Evolutionary conservation across 2,329 filamentous ascomycete species (phyloP).

Genomic region (Corynespora cassiicola): DNA sequence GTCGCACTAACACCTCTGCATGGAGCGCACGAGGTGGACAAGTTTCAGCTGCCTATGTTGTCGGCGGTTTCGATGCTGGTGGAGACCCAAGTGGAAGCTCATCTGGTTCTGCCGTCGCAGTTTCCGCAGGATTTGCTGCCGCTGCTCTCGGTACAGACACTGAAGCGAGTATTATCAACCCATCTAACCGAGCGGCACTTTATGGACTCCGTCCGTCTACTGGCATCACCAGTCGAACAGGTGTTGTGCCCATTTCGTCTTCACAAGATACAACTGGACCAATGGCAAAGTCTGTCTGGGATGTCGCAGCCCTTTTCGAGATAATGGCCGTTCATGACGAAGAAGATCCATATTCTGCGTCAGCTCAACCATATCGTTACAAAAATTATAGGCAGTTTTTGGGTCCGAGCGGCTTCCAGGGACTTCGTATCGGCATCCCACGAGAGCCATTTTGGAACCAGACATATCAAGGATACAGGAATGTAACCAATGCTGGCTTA

Average conservation of each 20-base stretch:
- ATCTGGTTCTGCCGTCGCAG: slow-evolving; percentile 29
- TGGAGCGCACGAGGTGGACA: slow-evolving; percentile 1
- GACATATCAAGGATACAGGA: neutral
- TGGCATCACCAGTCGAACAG: slow-evolving; percentile 8
- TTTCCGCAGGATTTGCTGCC: slow-evolving; percentile 38
- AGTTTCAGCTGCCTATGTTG: slow-evolving; percentile 3
- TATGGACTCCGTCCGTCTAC: slow-evolving; percentile 31
- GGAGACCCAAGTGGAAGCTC: slow-evolving; percentile 15
- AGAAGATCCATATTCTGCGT: slow-evolving; percentile 46
- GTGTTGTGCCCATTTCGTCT: slow-evolving; percentile 7
- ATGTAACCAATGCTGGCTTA: neutral
- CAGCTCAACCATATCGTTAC: neutral
- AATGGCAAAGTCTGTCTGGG: slow-evolving; percentile 11
- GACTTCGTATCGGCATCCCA: slow-evolving; percentile 1
- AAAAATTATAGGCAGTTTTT: slow-evolving; percentile 4
- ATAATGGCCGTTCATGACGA: neutral
- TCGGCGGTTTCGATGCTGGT: slow-evolving; percentile 2
- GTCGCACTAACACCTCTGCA: too few species aligned
- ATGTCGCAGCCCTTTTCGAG: slow-evolving; percentile 13
- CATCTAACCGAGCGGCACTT: slow-evolving; percentile 29
- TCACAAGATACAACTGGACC: slow-evolving; percentile 12
- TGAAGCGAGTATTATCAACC: slow-evolving; percentile 29
- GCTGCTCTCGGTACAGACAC: slow-evolving; percentile 34
- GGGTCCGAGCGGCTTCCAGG: neutral
- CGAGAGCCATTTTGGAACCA: slow-evolving; percentile 2